These are phyloP conservation scores for Fistulinella prunicolor DNA, from an alignment of 768 basidiomycete genomes.

Conservation along the genomic window DNA sequence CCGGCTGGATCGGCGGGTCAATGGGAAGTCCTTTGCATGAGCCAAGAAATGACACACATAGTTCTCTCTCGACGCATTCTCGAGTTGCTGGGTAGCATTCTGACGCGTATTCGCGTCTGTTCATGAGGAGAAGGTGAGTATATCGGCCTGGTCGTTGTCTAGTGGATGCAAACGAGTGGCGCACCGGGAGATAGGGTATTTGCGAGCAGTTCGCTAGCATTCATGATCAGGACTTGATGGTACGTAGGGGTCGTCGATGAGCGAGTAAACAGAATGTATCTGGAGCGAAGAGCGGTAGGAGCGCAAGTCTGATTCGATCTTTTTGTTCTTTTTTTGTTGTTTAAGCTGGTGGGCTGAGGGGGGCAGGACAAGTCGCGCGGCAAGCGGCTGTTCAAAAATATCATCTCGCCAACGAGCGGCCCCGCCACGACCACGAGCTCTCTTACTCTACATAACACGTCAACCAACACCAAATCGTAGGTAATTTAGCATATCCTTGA, in stretches of 20 bases:
- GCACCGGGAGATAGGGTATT: conserved; percentile 90
- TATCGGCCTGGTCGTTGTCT: conserved; percentile 35
- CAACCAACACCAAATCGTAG: conserved; percentile 12
- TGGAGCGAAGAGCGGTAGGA: conserved; percentile 11
- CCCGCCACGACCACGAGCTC: conserved; percentile 9
- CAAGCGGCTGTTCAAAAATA: conserved; percentile 37
- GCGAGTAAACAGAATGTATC: conserved; percentile 12
- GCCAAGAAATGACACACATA: conserved; percentile 58
- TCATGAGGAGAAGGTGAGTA: conserved; percentile 20
- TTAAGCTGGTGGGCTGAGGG: conserved; percentile 24
- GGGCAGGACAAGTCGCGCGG: conserved; percentile 26
- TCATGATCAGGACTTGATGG: conserved; percentile 56
- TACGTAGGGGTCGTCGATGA: conserved; percentile 23
- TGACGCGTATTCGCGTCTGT: conserved; percentile 88
- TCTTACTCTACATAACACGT: conserved; percentile 15
- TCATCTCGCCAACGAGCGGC: conserved; percentile 1
- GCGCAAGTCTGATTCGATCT: conserved; percentile 12
- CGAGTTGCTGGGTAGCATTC: conserved; percentile 87
- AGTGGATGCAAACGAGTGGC: conserved; percentile 33
- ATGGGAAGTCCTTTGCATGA: not conserved
- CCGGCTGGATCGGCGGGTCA: conserved; percentile 54
- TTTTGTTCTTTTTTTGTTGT: conserved; percentile 10
- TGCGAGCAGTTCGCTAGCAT: conserved; percentile 85
- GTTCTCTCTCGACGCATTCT: conserved; percentile 81
- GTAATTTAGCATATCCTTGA: conserved; percentile 9